Conservation (phyloP, 2,329 filamentous ascomycete species). For the Microdochium trichocladiopsis region DNA sequence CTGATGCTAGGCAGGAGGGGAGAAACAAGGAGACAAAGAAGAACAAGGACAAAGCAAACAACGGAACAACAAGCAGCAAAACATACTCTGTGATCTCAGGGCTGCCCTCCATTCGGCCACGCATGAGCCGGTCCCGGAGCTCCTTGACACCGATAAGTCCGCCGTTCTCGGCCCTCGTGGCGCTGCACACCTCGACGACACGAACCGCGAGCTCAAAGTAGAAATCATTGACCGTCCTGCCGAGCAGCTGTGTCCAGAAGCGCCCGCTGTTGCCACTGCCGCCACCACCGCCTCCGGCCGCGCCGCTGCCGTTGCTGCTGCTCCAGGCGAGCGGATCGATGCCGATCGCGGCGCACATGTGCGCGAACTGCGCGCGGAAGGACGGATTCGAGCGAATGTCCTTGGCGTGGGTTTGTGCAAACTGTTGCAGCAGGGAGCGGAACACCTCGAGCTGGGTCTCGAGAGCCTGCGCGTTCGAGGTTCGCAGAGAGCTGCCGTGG, state of each 20-base stretch:
- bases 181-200: constrained; percentile 86
- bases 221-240: constrained; percentile 91
- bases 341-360: constrained; percentile 96
- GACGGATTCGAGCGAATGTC: constrained; percentile 93
- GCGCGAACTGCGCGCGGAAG: constrained; percentile 94
- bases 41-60: background rate
- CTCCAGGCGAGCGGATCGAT: constrained; percentile 84
- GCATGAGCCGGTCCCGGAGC: constrained; percentile 67
- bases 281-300: constrained; percentile 34
- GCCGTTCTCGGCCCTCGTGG: constrained; percentile 84
- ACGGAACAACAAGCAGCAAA: background rate
- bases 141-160: constrained; percentile 82
- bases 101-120: constrained; percentile 66
- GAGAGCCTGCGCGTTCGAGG: constrained; percentile 75
- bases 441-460: constrained; percentile 94
- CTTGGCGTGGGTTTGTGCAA: constrained; percentile 87
- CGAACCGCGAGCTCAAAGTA: constrained; percentile 97
- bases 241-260: constrained; percentile 89
- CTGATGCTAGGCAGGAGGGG: background rate
- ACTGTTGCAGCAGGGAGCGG: constrained; percentile 89
- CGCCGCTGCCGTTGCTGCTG: constrained; percentile 30
- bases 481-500: constrained; percentile 83
- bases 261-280: constrained; percentile 49
- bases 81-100: constrained; percentile 71
- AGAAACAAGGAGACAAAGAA: background rate